Evolutionary conservation across 345 rosid species (phyloP).

Genomic region (Firmiana major): DNA sequence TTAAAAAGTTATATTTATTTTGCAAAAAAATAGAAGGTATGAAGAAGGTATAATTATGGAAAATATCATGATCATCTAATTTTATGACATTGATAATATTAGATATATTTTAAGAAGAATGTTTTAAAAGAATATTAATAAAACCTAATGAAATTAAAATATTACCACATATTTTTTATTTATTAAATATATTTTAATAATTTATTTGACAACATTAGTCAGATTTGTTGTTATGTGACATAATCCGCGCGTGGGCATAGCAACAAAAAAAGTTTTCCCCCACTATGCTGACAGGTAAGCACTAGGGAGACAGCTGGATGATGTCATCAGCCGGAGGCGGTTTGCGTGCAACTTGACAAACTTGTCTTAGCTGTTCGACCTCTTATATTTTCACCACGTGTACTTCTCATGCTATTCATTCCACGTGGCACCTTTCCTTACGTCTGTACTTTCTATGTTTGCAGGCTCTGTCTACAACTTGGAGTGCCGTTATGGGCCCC

Average conservation of each 20-base stretch:
- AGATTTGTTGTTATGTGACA: background rate
- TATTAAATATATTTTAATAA: no score
- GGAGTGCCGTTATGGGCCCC: background rate
- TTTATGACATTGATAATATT: no score
- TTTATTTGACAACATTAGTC: no score
- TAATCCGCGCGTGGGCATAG: background rate
- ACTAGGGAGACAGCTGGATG: background rate
- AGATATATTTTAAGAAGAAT: no score
- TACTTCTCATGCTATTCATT: background rate
- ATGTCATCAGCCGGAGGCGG: background rate
- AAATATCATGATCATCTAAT: no score
- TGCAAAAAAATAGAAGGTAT: no score
- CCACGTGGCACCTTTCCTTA: background rate
- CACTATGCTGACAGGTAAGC: background rate
- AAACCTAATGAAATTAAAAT: no score
- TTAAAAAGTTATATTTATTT: no score
- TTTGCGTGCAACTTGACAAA: conserved; percentile 2
- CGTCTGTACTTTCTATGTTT: background rate
- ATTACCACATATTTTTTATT: no score
- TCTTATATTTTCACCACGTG: background rate
- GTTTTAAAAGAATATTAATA: no score
- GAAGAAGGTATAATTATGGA: no score
- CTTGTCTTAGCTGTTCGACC: background rate
- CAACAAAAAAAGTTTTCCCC: background rate
- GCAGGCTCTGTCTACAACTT: background rate